These are phyloP conservation scores for Hygrophoropsis aurantiaca DNA, from an alignment of 768 basidiomycete species.

Conservation along the genomic window DNA sequence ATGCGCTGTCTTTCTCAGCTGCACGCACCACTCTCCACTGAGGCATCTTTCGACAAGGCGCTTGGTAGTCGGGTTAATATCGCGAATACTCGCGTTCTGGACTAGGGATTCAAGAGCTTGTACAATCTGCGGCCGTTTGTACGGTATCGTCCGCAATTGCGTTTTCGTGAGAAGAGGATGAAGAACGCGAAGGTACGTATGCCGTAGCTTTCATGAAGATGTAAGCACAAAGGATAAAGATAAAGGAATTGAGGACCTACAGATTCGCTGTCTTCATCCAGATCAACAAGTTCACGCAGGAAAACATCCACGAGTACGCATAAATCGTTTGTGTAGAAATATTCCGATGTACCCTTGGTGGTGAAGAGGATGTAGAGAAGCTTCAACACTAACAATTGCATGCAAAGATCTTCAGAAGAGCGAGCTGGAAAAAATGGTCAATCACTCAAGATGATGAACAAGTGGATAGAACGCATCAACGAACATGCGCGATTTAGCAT, in stretches of 20 bases:
- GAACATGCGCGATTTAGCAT: slow-evolving; percentile 94
- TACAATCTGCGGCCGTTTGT: slow-evolving; percentile 91
- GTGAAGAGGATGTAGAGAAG: slow-evolving; percentile 94
- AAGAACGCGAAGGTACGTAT: slow-evolving; percentile 95
- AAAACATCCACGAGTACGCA: slow-evolving; percentile 97
- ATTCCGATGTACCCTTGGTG: slow-evolving; percentile 88
- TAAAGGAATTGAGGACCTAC: slow-evolving; percentile 44
- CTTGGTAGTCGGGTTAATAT: slow-evolving; percentile 83
- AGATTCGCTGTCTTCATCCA: slow-evolving; percentile 93
- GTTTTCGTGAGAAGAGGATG: slow-evolving; percentile 95
- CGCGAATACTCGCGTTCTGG: slow-evolving; percentile 71
- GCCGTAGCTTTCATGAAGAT: slow-evolving; percentile 61
- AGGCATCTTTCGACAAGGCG: slow-evolving; percentile 92
- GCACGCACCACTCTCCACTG: slow-evolving; percentile 81
- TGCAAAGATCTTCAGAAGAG: slow-evolving; percentile 88
- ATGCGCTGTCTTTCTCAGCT: slow-evolving; percentile 47
- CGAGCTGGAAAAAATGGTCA: slow-evolving; percentile 52
- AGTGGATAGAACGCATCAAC: slow-evolving; percentile 26
- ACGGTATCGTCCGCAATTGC: slow-evolving; percentile 79
- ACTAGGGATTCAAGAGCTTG: slow-evolving; percentile 77
- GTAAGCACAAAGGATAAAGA: slow-evolving; percentile 2
- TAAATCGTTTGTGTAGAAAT: slow-evolving; percentile 97
- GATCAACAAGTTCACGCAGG: slow-evolving; percentile 86
- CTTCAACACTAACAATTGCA: slow-evolving; percentile 93
- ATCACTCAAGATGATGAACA: not conserved